Conservation (phyloP, 2,329 filamentous ascomycete genomes). For the Leptographium flavum region DNA sequence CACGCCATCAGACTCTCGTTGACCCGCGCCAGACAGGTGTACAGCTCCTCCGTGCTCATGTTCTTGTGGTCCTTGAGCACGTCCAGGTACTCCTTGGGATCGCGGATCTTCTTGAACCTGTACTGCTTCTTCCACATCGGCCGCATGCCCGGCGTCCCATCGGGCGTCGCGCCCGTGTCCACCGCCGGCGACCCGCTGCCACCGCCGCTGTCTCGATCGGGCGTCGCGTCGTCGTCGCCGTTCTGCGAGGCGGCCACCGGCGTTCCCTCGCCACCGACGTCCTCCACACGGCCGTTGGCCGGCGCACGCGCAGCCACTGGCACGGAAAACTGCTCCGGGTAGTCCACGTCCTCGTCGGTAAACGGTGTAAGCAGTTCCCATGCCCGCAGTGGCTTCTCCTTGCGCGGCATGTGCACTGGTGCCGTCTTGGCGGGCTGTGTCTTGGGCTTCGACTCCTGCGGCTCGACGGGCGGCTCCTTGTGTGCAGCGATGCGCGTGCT, state of each 20-base stretch:
- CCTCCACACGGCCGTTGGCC: neutral
- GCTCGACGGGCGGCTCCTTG: slow-evolving; percentile 4
- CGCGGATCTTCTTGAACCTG: slow-evolving; percentile 34
- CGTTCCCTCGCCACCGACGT: no score
- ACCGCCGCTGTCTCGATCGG: neutral
- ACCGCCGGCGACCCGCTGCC: neutral
- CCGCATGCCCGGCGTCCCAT: slow-evolving; percentile 1
- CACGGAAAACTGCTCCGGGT: slow-evolving; percentile 11
- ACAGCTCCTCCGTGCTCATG: slow-evolving; percentile 31
- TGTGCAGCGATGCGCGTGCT: slow-evolving; percentile 10
- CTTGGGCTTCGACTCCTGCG: slow-evolving; percentile 1
- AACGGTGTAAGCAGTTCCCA: slow-evolving; percentile 12
- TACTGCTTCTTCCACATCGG: slow-evolving; percentile 23
- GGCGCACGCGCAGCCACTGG: neutral
- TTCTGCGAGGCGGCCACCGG: neutral
- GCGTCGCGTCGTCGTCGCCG: neutral
- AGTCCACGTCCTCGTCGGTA: slow-evolving; percentile 4
- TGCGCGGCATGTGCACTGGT: neutral
- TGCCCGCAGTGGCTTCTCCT: slow-evolving; percentile 1
- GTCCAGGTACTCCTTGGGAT: slow-evolving; percentile 32
- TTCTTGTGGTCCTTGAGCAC: slow-evolving; percentile 35
- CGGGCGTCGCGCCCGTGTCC: neutral
- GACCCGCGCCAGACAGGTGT: slow-evolving; percentile 27
- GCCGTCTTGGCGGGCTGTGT: neutral
- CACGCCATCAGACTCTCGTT: slow-evolving; percentile 33